phyloP scores from a whole-genome alignment of 2,329 filamentous ascomycete genomes.

The Botrytis aclada region DNA sequence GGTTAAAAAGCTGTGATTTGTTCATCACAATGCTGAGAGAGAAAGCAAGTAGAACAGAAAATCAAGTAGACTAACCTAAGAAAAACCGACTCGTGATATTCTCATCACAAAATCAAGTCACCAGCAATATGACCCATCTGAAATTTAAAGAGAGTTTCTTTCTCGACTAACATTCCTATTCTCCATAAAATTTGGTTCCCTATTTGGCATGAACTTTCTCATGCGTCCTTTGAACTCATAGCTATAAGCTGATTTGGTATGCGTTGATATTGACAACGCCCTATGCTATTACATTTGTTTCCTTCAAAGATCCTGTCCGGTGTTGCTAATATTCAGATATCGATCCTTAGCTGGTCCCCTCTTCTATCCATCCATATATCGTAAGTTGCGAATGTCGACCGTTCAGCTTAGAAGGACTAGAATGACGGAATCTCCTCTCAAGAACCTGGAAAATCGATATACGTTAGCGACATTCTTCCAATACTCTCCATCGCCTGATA shows the following conservation, averaged over 20 bases:
- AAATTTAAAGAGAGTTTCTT: constrained; percentile 11
- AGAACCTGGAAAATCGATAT: constrained; percentile 32
- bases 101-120: constrained; percentile 18
- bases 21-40: constrained; percentile 10
- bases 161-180: constrained; percentile 14
- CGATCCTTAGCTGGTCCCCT: not conserved
- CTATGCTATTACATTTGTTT: constrained; percentile 14
- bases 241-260: constrained; percentile 11
- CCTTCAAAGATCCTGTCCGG: constrained; percentile 13
- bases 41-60: not conserved
- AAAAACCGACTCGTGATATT: not conserved
- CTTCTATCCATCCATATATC: constrained; percentile 9
- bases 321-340: not conserved
- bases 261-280: constrained; percentile 15
- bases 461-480: not conserved
- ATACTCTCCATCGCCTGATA: not conserved
- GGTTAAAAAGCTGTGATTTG: constrained; percentile 21
- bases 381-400: constrained; percentile 14
- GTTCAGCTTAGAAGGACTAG: constrained; percentile 39
- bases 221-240: constrained; percentile 12
- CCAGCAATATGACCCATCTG: not conserved
- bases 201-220: constrained; percentile 11
- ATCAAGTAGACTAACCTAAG: constrained; percentile 7
- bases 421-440: constrained; percentile 41
- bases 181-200: constrained; percentile 11